A percentile compares a stretch with the other conserved stretches of the same genome.
Conservation (phyloP, 2,329 filamentous ascomycete genomes). For the Cladophialophora psammophila region DNA sequence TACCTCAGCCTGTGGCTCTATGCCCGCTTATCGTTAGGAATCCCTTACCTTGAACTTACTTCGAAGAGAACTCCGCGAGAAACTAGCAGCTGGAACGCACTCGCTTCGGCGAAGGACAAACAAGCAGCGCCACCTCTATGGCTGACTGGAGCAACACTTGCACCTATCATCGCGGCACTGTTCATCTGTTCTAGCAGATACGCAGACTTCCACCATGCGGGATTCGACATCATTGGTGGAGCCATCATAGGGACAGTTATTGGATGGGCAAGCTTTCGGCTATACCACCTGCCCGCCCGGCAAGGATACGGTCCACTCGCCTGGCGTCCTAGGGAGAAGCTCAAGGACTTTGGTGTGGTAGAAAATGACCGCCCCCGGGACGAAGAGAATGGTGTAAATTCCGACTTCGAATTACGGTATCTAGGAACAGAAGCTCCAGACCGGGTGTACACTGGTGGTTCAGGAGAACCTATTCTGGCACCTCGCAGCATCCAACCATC, state of each 20-base stretch:
- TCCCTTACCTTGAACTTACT: slow-evolving; percentile 49
- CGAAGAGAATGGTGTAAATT: too few species aligned
- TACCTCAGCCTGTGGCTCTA: slow-evolving; percentile 90
- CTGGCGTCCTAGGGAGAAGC: too few species aligned
- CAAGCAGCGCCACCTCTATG: slow-evolving; percentile 81
- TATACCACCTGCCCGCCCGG: slow-evolving; percentile 82
- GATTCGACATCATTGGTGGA: slow-evolving; percentile 88
- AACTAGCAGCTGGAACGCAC: slow-evolving; percentile 1
- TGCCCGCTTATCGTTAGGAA: slow-evolving; percentile 57
- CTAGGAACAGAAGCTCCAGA: too few species aligned
- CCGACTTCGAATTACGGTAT: too few species aligned
- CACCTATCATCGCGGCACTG: slow-evolving; percentile 75
- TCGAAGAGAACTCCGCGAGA: slow-evolving; percentile 6
- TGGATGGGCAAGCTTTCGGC: slow-evolving; percentile 78
- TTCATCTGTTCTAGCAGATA: slow-evolving; percentile 84
- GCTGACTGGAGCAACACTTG: slow-evolving; percentile 71
- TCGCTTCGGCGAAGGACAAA: slow-evolving; percentile 61
- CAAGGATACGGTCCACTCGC: slow-evolving; percentile 34
- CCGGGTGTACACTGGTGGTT: too few species aligned
- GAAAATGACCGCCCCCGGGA: too few species aligned
- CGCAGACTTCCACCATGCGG: slow-evolving; percentile 86
- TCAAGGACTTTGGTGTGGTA: too few species aligned
- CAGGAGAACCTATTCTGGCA: too few species aligned
- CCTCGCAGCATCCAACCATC: too few species aligned
- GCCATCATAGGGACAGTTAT: slow-evolving; percentile 75